A percentile compares a stretch with the other conserved stretches of the same genome.
phyloP scores from a whole-genome alignment of 495 filamentous ascomycete species.

The Penicillium paxilli region DNA sequence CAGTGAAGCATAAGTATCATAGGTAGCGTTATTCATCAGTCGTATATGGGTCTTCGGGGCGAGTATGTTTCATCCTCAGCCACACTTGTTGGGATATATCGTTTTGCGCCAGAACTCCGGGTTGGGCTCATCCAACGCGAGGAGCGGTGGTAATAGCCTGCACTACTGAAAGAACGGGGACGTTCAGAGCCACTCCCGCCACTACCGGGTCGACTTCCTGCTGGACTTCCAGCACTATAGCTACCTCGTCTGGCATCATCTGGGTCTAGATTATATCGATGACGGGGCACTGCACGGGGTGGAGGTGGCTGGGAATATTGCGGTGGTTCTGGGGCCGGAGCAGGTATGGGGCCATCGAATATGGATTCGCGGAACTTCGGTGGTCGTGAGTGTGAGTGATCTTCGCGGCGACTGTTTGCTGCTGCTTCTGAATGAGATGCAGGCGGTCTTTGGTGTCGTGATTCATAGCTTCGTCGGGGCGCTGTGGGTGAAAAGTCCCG shows the following conservation, averaged over 20 bases:
- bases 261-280: conserved; percentile 16
- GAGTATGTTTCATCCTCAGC: conserved; percentile 15
- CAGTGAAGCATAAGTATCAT: neutral
- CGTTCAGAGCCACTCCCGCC: conserved; percentile 30
- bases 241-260: conserved; percentile 24
- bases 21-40: conserved; percentile 1
- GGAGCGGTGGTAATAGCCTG: conserved; percentile 11
- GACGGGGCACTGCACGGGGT: conserved; percentile 21
- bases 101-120: conserved; percentile 15
- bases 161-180: conserved; percentile 22
- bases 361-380: conserved; percentile 32
- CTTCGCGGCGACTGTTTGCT: conserved; percentile 20
- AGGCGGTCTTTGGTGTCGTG: conserved; percentile 10
- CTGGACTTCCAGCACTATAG: conserved; percentile 20
- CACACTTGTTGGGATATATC: conserved; percentile 18
- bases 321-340: conserved; percentile 27
- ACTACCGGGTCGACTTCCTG: conserved; percentile 22
- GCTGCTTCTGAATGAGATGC: conserved; percentile 19
- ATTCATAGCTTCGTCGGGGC: conserved; percentile 19
- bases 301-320: conserved; percentile 16
- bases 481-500: conserved; percentile 33
- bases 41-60: conserved; percentile 21
- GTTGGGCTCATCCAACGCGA: conserved; percentile 17
- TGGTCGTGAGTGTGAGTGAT: conserved; percentile 21
- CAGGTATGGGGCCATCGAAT: conserved; percentile 24